These are phyloP conservation scores for Leccinum arenicola DNA, from an alignment of 768 basidiomycete species.

Conservation along the genomic window DNA sequence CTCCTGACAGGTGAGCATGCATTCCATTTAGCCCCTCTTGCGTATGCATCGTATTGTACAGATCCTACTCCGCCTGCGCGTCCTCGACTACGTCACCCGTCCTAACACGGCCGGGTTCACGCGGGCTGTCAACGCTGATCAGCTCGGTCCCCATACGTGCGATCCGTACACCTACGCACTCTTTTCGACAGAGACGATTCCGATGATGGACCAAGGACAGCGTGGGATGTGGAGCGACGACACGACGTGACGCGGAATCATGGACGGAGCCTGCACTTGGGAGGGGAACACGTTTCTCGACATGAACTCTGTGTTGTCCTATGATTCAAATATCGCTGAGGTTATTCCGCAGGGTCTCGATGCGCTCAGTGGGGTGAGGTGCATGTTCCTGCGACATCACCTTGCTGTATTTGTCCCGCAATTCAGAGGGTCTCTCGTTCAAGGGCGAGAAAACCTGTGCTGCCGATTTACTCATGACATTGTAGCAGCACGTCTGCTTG, in stretches of 20 bases:
- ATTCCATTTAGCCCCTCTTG: too few species aligned
- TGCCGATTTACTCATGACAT: background rate
- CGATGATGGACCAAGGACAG: background rate
- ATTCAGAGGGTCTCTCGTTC: background rate
- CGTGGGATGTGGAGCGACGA: background rate
- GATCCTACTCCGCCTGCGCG: conserved; percentile 4
- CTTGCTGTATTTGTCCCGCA: background rate
- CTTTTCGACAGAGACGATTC: background rate
- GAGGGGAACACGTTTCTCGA: too few species aligned
- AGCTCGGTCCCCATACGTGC: background rate
- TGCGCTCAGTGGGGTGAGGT: background rate
- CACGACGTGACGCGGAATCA: too few species aligned
- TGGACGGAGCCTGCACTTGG: too few species aligned
- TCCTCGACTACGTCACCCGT: conserved; percentile 4
- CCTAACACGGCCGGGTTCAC: background rate
- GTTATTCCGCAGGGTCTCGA: background rate
- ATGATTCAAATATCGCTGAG: background rate
- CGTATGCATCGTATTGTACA: background rate
- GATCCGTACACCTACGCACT: background rate
- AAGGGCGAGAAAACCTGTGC: background rate
- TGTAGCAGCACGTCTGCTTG: background rate
- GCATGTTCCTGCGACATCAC: background rate
- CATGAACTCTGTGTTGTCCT: background rate
- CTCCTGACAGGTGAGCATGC: background rate
- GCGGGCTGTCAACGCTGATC: background rate